Evolutionary conservation across 345 rosid genomes (phyloP), one percentile per base, ranked within the genome.

Genomic region (Heritiera fomes): DNA sequence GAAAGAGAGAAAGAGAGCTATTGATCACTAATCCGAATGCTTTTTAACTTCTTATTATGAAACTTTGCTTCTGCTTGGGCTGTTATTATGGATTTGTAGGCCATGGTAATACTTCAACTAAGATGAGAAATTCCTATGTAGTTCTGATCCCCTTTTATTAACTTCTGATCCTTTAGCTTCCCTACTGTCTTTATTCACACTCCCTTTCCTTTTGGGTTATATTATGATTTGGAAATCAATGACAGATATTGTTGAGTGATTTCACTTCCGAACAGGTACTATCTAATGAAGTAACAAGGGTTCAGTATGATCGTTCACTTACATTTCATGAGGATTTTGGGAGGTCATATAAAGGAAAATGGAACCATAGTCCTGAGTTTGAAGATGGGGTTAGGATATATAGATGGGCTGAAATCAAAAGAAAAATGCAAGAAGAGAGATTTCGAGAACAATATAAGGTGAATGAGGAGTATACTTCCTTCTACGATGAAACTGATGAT

Each of bases 201-300:
- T n/a, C 20, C 41, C 43, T 76, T 68, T 18, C 47, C 15, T 53
- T 28, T 59, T 59, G 28, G n/a, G 0, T 28, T 58, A 56, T 64
- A 45, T 46, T 38, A 56, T 55, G 49, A 46, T 77, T 28, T 55
- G 32, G 46, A 71, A 59, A 23, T 63, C 2, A 41, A 23, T 79
- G 49, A 62, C 23, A 17, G 43, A 32, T 46, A 8, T 59, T 59
- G 43, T 15, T 17, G 47, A n/a, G 56, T 71, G 13, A 49, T 74
- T 62, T 69, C 61, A 67, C 32, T 74, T 78, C 82, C 47, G 23
- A 74, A 79, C 86, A 93, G 99, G 89, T 92, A 45, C 84, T 95
- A 62, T 93, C 99, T 14, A 87, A 92, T 86, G 92, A 92, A 83
- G 83, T 80, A 18, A 64, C 94, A 72, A 90, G 97, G 87, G 77